Evolutionary conservation across 306 rosid species (phyloP), one percentile per base, ranked within the genome.

Genomic region (Cicer pinnatifidum): DNA sequence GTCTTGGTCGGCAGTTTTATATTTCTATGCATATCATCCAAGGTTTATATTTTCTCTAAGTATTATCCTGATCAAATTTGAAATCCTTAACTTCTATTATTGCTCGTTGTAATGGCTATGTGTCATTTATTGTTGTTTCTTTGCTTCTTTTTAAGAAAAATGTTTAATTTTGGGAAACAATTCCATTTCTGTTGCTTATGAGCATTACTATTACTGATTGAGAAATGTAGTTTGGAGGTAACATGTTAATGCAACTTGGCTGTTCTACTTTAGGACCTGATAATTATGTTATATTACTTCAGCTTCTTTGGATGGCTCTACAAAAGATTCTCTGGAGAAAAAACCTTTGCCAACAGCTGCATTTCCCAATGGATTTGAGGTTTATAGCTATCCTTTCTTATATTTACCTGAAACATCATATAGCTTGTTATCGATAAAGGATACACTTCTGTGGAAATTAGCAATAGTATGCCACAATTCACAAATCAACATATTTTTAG

Each of bases 311-410:
- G 91, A 90, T 61, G 37, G 46, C 69, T 40, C 37, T 69, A 80
- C 71, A 23, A 78, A 79, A 54, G 72, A 75, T 39, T 67, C 92
- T 70, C 10, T 51, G 62, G 84, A 76, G 85, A 83, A 79, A 72
- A 88, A 82, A 17, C 69, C 87, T 71, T 84, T 79, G 70, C 80
- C 50, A 52, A 71, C 16, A 79, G 75, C 86, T 59, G 80, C 78
- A 43, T 90, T 93, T 81, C 97, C 93, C 20, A 81, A 71, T 71
- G 98, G 97, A 68, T 84, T 89, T 76, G 97, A 90, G 91, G 98
- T 93, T 72, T 28, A 6, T 11, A 46, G 57, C 60, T 17, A 33
- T 66, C 39, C 66, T 20, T 75, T 62, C 37, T 56, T 57, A 53
- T 62, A 52, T 59, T 78, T 74, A 3, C 59, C 45, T 58, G 67